A percentile compares a stretch with the other conserved stretches of the same genome.
These are phyloP conservation scores for Daldinia concentrica DNA, from an alignment of 495 filamentous ascomycete species.

Conservation along the genomic window DNA sequence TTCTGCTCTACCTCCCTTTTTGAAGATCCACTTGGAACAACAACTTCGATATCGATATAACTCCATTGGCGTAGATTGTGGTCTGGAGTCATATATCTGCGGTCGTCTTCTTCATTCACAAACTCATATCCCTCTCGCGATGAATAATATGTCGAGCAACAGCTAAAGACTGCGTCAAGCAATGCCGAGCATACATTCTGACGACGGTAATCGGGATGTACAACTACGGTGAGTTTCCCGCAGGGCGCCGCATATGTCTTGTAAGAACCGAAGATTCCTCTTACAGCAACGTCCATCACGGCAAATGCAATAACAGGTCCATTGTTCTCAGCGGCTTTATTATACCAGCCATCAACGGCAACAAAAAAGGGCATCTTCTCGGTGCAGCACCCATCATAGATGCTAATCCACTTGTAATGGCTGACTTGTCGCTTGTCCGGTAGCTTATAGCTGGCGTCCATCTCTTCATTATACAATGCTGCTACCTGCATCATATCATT, in stretches of 20 bases:
- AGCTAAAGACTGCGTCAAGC: conserved; percentile 48
- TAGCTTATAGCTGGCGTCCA: conserved; percentile 44
- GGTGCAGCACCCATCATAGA: conserved; percentile 32
- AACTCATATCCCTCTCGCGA: conserved; percentile 44
- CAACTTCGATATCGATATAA: conserved; percentile 42
- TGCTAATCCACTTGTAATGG: conserved; percentile 32
- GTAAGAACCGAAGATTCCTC: conserved; percentile 30
- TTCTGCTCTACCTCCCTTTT: conserved; percentile 22
- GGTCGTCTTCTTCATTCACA: conserved; percentile 38
- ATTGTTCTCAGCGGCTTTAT: not conserved
- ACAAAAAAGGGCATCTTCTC: conserved; percentile 54
- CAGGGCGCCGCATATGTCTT: conserved; percentile 10
- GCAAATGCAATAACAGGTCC: conserved; percentile 50
- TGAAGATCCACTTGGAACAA: conserved; percentile 28
- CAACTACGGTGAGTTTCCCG: conserved; percentile 48
- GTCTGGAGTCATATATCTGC: conserved; percentile 28
- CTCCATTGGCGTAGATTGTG: conserved; percentile 39
- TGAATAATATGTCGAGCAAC: conserved; percentile 39
- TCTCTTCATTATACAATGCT: conserved; percentile 52
- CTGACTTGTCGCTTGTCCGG: conserved; percentile 44
- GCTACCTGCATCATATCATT: conserved; percentile 45
- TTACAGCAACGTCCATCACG: conserved; percentile 26
- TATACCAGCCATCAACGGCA: conserved; percentile 44
- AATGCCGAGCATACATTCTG: conserved; percentile 50
- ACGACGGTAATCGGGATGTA: conserved; percentile 47